Base-by-base conservation (phyloP, 805 yeast species). In the Monosporozyma solicola region DNA sequence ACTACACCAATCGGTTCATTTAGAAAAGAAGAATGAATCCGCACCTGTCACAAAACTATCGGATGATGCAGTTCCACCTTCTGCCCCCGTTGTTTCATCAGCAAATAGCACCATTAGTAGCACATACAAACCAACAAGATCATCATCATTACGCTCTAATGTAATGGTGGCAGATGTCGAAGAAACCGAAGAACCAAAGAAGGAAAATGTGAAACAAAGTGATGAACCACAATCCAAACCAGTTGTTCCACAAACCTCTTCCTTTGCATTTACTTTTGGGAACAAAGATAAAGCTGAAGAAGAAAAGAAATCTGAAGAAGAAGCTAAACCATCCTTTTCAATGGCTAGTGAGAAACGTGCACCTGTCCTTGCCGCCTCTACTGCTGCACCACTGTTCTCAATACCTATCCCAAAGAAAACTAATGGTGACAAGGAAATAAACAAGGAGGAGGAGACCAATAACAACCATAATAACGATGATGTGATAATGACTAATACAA, bases 61-160 rank as follows among this genome's bases (percentile, higher is more conserved):
- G 2, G 29, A 27, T 27, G 29, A 1, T 27, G 1, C 7, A 3
- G 25, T 22, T 20, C 7, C 25, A 5, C 25, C 43, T 6, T 11
- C 25, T 20, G 25, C 15, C 20, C 39, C 39, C 15, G n/a, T 35
- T 35, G 20, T 35, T 35, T 35, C 39, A 15, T 11, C 39, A 13
- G 39, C 39, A 15, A 35, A 35, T 35, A 5, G 7, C 39, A 35
- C 39, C 5, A 39, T 20, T 22, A 39, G 25, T 8, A 39, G 20
- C 15, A 16, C 43, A 54, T 69, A 71, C 53, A 70, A 70, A 52
- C 76, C 76, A 7, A 55, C 52, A 22, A 68, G 67, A 51, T 68
- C 76, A 1, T 72, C 76, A 0, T 70, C 74, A 0, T 55, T 73
- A 48, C 64, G 75, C 15, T 57, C 66, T 0, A 68, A 64, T 51